A percentile compares a stretch with the other conserved stretches of the same genome.
phyloP scores from a whole-genome alignment of 805 yeast species.

The Candida methanosorbosa region DNA sequence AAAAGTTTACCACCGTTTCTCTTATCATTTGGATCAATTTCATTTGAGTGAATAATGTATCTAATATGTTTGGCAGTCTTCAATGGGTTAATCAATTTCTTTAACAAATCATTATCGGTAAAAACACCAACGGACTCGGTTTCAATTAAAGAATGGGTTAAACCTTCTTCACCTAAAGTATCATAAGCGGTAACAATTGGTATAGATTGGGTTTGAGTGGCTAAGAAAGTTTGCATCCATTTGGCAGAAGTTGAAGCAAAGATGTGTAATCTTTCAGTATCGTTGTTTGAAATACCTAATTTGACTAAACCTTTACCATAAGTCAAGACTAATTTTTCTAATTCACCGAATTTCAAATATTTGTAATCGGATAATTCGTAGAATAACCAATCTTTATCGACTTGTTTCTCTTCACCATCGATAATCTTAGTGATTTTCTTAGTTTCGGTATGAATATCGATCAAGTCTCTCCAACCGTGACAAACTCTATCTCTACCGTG shows the following conservation, averaged over 20 bases:
- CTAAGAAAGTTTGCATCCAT: conserved; percentile 87
- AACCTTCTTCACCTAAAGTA: conserved; percentile 83
- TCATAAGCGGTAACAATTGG: conserved; percentile 95
- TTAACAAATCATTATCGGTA: conserved; percentile 72
- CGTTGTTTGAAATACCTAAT: conserved; percentile 59
- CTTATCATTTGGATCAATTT: conserved; percentile 51
- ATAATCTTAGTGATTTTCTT: conserved; percentile 67
- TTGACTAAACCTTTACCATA: conserved; percentile 71
- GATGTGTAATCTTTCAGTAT: conserved; percentile 61
- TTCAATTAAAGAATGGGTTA: conserved; percentile 77
- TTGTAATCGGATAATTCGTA: conserved; percentile 73
- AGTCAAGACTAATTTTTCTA: conserved; percentile 37
- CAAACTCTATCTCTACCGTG: conserved; percentile 48
- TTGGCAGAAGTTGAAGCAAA: conserved; percentile 82
- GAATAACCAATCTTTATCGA: conserved; percentile 82
- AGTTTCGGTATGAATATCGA: conserved; percentile 67
- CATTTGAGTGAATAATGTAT: conserved; percentile 63
- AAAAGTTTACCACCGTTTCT: conserved; percentile 56
- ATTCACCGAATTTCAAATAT: conserved; percentile 53
- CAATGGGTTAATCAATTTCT: conserved; percentile 64
- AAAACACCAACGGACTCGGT: conserved; percentile 74
- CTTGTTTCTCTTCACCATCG: conserved; percentile 64
- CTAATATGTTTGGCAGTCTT: conserved; percentile 51
- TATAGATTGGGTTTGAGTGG: conserved; percentile 67
- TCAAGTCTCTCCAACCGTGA: conserved; percentile 68